phyloP scores from a whole-genome alignment of 2,329 filamentous ascomycete species.

The Fusarium acutatum region DNA sequence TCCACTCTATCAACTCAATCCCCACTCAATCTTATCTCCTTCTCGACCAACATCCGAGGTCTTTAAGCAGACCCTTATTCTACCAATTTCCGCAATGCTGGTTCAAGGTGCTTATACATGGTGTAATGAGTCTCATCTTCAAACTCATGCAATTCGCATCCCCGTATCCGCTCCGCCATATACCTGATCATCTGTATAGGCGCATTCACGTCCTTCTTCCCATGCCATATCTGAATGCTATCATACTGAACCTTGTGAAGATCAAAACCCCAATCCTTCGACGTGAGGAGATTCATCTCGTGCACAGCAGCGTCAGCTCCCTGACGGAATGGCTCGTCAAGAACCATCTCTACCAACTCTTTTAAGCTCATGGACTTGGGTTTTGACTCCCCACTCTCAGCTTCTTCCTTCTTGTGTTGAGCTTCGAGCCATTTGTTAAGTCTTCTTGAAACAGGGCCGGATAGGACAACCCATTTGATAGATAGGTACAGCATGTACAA shows the following conservation, averaged over 20 bases:
- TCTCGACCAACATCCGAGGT: fast-evolving
- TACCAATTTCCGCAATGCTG: neutral
- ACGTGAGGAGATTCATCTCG: conserved; percentile 44
- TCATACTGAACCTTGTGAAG: conserved; percentile 42
- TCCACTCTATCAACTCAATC: neutral
- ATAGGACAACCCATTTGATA: conserved; percentile 17
- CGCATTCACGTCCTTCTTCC: conserved; percentile 43
- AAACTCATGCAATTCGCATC: conserved; percentile 46
- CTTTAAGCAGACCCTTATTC: fast-evolving
- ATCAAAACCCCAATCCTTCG: conserved; percentile 42
- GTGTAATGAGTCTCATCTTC: conserved; percentile 47
- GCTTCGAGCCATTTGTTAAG: conserved; percentile 21
- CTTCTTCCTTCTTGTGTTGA: conserved; percentile 1
- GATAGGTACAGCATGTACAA: conserved; percentile 1
- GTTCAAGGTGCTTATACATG: conserved; percentile 37
- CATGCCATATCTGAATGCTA: conserved; percentile 46
- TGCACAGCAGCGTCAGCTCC: conserved; percentile 38
- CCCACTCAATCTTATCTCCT: neutral
- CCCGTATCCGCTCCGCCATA: conserved; percentile 47
- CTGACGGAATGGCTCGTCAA: conserved; percentile 44
- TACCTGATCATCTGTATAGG: conserved; percentile 48
- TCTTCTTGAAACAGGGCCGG: neutral
- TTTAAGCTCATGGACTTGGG: conserved; percentile 20
- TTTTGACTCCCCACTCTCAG: neutral
- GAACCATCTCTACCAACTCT: conserved; percentile 41